phyloP scores from a whole-genome alignment of 306 rosid species.

The Gastrolobium bilobum region DNA sequence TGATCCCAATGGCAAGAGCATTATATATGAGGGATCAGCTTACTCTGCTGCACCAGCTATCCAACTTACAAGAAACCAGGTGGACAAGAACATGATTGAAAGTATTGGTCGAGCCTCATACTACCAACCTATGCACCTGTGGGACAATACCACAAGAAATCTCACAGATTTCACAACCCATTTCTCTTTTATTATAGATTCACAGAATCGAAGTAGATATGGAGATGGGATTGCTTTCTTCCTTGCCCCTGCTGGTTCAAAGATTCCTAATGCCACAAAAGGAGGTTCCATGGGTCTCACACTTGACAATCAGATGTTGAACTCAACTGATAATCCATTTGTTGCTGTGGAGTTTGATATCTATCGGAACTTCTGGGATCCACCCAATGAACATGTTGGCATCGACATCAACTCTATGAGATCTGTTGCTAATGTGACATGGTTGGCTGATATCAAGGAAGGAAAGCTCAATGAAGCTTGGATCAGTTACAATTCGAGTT shows the following conservation, averaged over 20 bases:
- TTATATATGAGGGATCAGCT: conserved; percentile 35
- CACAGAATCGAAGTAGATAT: not conserved
- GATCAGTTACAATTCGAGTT: conserved; percentile 52
- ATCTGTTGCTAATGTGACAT: conserved; percentile 47
- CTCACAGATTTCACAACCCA: conserved; percentile 59
- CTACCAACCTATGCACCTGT: conserved; percentile 42
- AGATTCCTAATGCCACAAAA: not conserved
- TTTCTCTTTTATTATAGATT: conserved; percentile 54
- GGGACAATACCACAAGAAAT: conserved; percentile 51
- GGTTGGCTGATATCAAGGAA: conserved; percentile 38
- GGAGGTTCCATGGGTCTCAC: conserved; percentile 52
- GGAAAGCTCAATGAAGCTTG: conserved; percentile 49
- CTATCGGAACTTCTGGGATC: conserved; percentile 31
- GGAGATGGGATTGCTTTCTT: conserved; percentile 67
- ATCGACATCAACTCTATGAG: conserved; percentile 52
- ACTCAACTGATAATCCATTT: conserved; percentile 45
- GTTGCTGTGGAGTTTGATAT: conserved; percentile 70
- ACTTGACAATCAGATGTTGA: not conserved
- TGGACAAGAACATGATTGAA: fast-evolving
- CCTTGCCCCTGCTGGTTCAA: conserved; percentile 47
- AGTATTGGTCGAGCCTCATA: conserved; percentile 54
- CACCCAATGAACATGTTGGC: conserved; percentile 52
- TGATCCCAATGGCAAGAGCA: not conserved
- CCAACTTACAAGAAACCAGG: conserved; percentile 30
- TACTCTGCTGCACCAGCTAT: not conserved